phyloP scores from a whole-genome alignment of 371 early-diverging fungal genomes.

The Saksenaea vasiformis region DNA sequence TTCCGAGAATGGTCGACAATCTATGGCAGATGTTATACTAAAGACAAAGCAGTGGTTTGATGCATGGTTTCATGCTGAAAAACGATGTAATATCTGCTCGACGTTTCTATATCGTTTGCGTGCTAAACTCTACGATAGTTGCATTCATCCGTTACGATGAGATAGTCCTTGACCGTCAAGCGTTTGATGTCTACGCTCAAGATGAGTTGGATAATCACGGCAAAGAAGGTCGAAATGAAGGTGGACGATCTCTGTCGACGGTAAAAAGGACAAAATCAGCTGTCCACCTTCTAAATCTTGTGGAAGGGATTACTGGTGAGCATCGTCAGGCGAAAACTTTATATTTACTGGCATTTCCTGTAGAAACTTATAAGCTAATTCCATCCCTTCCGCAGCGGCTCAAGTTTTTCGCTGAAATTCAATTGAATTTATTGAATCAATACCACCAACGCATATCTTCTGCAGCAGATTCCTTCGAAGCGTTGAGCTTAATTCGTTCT shows the following conservation, averaged over 20 bases:
- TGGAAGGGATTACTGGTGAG: slow-evolving; percentile 66
- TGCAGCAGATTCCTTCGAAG: slow-evolving; percentile 57
- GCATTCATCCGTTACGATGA: slow-evolving; percentile 62
- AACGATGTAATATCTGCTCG: slow-evolving; percentile 52
- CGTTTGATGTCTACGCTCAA: slow-evolving; percentile 61
- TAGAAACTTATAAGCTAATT: slow-evolving; percentile 49
- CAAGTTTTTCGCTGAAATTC: slow-evolving; percentile 55
- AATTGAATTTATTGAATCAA: slow-evolving; percentile 47
- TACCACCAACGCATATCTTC: slow-evolving; percentile 51
- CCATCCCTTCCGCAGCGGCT: slow-evolving; percentile 39
- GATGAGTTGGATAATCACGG: slow-evolving; percentile 30
- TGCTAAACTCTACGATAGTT: slow-evolving; percentile 32
- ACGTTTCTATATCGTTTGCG: background rate
- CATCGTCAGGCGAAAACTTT: no score
- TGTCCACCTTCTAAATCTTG: slow-evolving; percentile 52
- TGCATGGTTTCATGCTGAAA: slow-evolving; percentile 76
- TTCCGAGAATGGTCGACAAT: slow-evolving; percentile 41
- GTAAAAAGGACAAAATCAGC: slow-evolving; percentile 55
- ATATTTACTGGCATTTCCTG: background rate
- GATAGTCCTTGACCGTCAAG: slow-evolving; percentile 58
- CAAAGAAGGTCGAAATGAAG: slow-evolving; percentile 23
- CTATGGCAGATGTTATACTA: slow-evolving; percentile 56
- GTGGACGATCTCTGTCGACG: background rate
- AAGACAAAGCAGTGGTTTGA: slow-evolving; percentile 60
- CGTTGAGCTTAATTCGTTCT: slow-evolving; percentile 45